Evolutionary conservation across 805 yeast genomes (phyloP).

Genomic region (Priceomyces medius): DNA sequence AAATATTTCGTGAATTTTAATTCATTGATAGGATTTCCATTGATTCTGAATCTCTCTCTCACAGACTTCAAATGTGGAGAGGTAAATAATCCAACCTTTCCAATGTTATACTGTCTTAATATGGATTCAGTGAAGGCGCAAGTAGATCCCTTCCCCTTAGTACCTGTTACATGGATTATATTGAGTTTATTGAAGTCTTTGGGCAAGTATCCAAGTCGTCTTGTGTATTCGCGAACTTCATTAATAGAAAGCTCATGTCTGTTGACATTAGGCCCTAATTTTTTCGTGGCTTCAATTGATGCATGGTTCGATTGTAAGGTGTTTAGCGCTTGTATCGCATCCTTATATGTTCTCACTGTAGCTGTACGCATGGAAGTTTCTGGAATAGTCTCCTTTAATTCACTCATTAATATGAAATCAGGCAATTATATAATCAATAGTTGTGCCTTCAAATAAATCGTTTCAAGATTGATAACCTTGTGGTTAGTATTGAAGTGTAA

Average conservation of each 20-base stretch:
- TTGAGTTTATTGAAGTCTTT: slow-evolving; percentile 71
- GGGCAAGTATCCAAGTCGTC: slow-evolving; percentile 45
- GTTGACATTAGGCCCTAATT: slow-evolving; percentile 60
- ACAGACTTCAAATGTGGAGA: slow-evolving; percentile 95
- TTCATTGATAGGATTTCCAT: slow-evolving; percentile 83
- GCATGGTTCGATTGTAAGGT: slow-evolving; percentile 89
- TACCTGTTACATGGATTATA: slow-evolving; percentile 91
- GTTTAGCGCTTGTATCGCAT: slow-evolving; percentile 83
- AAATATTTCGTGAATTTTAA: slow-evolving; percentile 82
- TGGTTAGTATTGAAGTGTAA: too few relatives aligned
- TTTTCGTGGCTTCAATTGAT: slow-evolving; percentile 77
- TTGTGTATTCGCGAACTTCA: slow-evolving; percentile 61
- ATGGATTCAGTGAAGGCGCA: slow-evolving; percentile 92
- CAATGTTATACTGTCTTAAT: slow-evolving; percentile 59
- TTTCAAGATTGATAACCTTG: too few relatives aligned
- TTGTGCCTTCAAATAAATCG: too few relatives aligned
- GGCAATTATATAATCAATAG: too few relatives aligned
- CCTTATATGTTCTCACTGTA: slow-evolving; percentile 39
- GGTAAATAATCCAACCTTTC: slow-evolving; percentile 87
- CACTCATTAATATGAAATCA: slow-evolving; percentile 8
- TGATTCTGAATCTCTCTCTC: slow-evolving; percentile 83
- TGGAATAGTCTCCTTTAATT: neutral
- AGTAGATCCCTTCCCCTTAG: slow-evolving; percentile 98
- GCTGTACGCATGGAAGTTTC: slow-evolving; percentile 10
- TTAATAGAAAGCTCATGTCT: slow-evolving; percentile 65